Evolutionary conservation across 441 rosid species (phyloP).

Genomic region (Pelargonium australe): DNA sequence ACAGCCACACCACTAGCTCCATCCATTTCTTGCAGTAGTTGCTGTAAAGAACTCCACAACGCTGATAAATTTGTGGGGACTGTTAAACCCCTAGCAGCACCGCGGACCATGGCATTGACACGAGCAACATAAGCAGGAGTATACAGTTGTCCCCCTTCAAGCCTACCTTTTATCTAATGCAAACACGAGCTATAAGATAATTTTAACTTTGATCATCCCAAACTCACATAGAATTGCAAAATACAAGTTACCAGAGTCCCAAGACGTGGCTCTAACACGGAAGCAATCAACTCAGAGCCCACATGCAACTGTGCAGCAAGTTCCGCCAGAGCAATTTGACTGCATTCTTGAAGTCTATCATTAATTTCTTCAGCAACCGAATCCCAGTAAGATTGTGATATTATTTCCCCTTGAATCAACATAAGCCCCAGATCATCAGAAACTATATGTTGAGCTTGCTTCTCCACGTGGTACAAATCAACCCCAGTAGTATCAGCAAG

Average conservation of each 20-base stretch:
- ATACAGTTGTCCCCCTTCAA: conserved; percentile 93
- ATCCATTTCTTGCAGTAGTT: conserved; percentile 79
- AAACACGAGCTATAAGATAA: conserved; percentile 15
- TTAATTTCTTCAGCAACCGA: conserved; percentile 77
- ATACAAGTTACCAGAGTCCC: conserved; percentile 48
- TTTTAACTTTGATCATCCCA: conserved; percentile 7
- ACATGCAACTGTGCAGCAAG: conserved; percentile 80
- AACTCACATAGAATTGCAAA: neutral
- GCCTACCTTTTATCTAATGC: conserved; percentile 84
- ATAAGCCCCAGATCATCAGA: conserved; percentile 43
- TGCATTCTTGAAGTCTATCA: conserved; percentile 89
- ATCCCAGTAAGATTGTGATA: conserved; percentile 84
- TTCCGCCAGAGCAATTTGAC: conserved; percentile 81
- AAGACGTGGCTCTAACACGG: conserved; percentile 84
- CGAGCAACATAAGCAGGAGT: conserved; percentile 95
- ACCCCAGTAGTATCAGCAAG: conserved; percentile 69
- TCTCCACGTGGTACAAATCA: conserved; percentile 89
- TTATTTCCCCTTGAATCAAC: conserved; percentile 77
- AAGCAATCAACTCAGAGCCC: conserved; percentile 71
- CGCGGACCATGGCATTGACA: conserved; percentile 88
- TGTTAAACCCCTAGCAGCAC: conserved; percentile 84
- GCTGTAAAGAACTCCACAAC: conserved; percentile 74
- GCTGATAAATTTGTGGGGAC: conserved; percentile 73
- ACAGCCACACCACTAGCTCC: conserved; percentile 78
- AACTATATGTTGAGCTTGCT: conserved; percentile 65